Evolutionary conservation across 225 moss, liverwort and hornwort genomes (phyloP).

Genomic region (Asterella californica): DNA sequence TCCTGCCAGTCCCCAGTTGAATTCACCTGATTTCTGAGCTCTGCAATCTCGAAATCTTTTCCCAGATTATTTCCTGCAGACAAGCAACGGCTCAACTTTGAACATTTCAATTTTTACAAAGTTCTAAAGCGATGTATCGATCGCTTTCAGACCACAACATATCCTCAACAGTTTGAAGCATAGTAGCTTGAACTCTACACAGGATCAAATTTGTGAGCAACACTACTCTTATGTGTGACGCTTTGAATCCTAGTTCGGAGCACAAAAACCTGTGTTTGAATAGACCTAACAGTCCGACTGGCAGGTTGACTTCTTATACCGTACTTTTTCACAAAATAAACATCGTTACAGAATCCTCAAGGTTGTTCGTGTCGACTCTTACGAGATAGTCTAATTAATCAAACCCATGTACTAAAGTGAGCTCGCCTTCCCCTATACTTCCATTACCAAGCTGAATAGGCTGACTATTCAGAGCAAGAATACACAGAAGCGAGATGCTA

Average conservation of each 20-base stretch:
- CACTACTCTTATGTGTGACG: not conserved
- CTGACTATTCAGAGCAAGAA: not conserved
- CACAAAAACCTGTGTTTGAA: not conserved
- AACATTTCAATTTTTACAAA: no score
- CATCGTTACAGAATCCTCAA: not conserved
- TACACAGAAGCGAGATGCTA: not conserved
- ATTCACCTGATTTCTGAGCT: no score
- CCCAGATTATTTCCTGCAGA: constrained; percentile 18
- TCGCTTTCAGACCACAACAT: no score
- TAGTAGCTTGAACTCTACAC: not conserved
- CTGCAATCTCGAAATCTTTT: no score
- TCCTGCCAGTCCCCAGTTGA: constrained; percentile 21
- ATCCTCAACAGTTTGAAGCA: not conserved
- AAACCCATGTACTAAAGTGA: not conserved
- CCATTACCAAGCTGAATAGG: not conserved
- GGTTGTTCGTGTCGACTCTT: constrained; percentile 1
- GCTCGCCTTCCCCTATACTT: not conserved
- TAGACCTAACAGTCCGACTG: not conserved
- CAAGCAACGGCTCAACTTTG: not conserved
- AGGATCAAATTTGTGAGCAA: not conserved
- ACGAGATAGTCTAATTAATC: no score
- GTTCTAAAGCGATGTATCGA: not conserved
- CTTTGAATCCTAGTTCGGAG: not conserved
- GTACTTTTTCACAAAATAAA: no score
- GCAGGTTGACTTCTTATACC: not conserved